phyloP scores from a whole-genome alignment of 495 filamentous ascomycete species.

The Penicillium antarcticum region DNA sequence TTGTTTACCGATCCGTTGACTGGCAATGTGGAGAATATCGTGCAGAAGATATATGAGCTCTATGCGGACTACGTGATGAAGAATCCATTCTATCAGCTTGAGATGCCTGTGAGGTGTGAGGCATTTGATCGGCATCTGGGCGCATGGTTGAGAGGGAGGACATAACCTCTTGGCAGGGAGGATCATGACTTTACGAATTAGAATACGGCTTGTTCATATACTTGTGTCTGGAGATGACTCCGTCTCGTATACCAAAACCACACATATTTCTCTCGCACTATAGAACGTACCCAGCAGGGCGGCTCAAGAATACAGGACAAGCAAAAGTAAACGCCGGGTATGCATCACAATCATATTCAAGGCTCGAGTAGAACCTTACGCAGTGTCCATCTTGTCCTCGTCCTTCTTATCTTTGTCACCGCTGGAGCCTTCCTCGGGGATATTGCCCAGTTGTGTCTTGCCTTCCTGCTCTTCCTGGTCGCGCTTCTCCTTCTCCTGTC shows the following conservation, averaged over 20 bases:
- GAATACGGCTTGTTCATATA: slow-evolving; percentile 19
- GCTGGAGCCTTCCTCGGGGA: slow-evolving; percentile 79
- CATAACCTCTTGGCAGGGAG: slow-evolving; percentile 13
- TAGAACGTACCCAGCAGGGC: slow-evolving; percentile 8
- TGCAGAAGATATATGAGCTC: slow-evolving; percentile 84
- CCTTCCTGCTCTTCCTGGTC: slow-evolving; percentile 72
- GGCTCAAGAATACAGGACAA: slow-evolving; percentile 28
- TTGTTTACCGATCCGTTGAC: slow-evolving; percentile 92
- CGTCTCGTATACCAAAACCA: slow-evolving; percentile 23
- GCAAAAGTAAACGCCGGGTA: slow-evolving; percentile 41
- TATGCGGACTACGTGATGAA: slow-evolving; percentile 99
- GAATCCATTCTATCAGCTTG: slow-evolving; percentile 96
- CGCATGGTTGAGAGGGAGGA: slow-evolving; percentile 39
- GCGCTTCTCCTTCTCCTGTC: slow-evolving; percentile 79
- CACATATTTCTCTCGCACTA: slow-evolving; percentile 17
- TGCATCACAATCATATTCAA: slow-evolving; percentile 37
- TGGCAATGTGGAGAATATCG: slow-evolving; percentile 77
- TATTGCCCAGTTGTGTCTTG: slow-evolving; percentile 66
- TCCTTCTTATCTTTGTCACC: slow-evolving; percentile 60
- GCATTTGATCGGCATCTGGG: slow-evolving; percentile 83
- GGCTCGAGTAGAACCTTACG: slow-evolving; percentile 22
- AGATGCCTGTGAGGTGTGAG: slow-evolving; percentile 96
- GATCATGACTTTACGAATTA: slow-evolving; percentile 30
- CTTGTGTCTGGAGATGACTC: slow-evolving; percentile 1
- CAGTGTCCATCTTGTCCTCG: slow-evolving; percentile 79